These are phyloP conservation scores for Dioscorea dumetorum DNA, from an alignment of 106 monocot species.

Conservation along the genomic window DNA sequence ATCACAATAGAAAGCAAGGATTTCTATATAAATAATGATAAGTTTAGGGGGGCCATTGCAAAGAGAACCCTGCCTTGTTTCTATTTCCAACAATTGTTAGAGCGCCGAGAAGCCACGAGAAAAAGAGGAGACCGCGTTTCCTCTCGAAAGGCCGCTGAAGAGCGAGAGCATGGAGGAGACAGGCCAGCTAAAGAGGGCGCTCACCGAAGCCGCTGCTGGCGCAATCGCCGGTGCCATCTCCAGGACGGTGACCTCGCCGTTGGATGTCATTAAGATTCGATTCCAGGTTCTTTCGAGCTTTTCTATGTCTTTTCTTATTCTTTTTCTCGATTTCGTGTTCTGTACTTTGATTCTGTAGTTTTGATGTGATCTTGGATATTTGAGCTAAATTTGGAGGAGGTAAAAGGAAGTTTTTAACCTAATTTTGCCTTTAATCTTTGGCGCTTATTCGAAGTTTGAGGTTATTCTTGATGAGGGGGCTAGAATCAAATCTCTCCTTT, in stretches of 20 bases:
- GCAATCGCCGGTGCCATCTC: conserved; percentile 89
- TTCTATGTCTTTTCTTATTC: background rate
- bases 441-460: background rate
- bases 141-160: too few species aligned
- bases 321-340: background rate
- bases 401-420: background rate
- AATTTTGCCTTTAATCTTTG: background rate
- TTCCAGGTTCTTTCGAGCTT: conserved; percentile 52
- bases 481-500: too few species aligned
- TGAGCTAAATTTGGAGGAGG: background rate
- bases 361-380: background rate
- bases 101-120: too few species aligned
- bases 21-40: too few species aligned
- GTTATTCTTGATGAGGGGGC: too few species aligned
- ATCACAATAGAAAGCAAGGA: too few species aligned
- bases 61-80: too few species aligned
- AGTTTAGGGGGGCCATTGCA: too few species aligned
- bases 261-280: conserved; percentile 95
- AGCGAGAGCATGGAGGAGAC: conserved; percentile 48
- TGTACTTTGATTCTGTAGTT: background rate
- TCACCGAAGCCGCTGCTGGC: conserved; percentile 63
- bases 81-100: too few species aligned
- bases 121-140: too few species aligned
- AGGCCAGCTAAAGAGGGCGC: conserved; percentile 54
- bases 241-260: conserved; percentile 83